Evolutionary conservation across 768 basidiomycete genomes (phyloP), one percentile per base, ranked within the genome.

Genomic region (Dacryopinax spathularia): DNA sequence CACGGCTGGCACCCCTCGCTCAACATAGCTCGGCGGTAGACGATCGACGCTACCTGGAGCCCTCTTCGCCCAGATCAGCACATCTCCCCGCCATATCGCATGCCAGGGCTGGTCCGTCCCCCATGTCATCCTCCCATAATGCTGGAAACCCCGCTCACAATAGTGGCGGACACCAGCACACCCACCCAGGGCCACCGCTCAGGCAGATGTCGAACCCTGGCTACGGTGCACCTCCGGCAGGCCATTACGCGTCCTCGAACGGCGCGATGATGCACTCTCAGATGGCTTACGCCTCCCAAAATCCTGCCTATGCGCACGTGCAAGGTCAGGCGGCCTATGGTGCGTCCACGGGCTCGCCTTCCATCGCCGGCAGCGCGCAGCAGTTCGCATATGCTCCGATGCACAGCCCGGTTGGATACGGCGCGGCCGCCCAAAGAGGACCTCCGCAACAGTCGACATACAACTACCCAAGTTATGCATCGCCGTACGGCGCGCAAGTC

Each of bases 51-150:
- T 56, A 56, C 48, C 5, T 56, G 4, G 48, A 56, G 48, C 22
- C 48, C 48, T 56, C 48, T 13, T 56, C 48, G 18, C 48, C 48
- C 48, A 56, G 31, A 10, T 56, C 48, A 5, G 48, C 48, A 9
- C 48, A 56, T 56, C 48, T 56, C 25, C 48, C 48, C 48, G 48
- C 48, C 48, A 56, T 56, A 10, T 56, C 48, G 48, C 48, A 56
- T 56, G 48, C 48, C 25, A 56, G 48, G 48, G 48, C 48, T 27
- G 48, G 48, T 56, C 48, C 48, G 9, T 25, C 48, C 5, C 48
- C 48, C 25, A 56, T 56, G 48, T 56, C 43, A 9, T 44, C 48
- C 22, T 56, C 48, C 48, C 48, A 56, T 18, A 56, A 31, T 56
- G 48, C 48, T 56, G 48, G 48, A 27, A 56, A 56, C 48, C 48